Percentiles rank a stretch among this genome's conserved stretches.
These are phyloP conservation scores for Colletotrichum kahawae DNA, from an alignment of 2,329 filamentous ascomycete genomes.

Conservation along the genomic window DNA sequence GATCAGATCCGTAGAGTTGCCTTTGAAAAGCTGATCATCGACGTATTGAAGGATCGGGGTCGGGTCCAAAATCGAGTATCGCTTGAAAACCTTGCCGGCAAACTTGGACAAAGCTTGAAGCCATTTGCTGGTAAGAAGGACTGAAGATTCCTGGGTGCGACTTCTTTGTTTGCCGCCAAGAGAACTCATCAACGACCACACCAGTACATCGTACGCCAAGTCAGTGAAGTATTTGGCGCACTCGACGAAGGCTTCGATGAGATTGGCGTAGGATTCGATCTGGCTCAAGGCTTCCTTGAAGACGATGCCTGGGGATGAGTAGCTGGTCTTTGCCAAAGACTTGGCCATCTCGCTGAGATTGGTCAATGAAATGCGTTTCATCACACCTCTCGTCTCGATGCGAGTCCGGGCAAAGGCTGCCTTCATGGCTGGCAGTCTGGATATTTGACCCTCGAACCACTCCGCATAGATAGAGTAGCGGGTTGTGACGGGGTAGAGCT, in stretches of 20 bases:
- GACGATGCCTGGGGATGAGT: conserved; percentile 87
- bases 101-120: conserved; percentile 89
- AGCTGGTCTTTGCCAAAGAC: conserved; percentile 88
- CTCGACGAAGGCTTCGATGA: conserved; percentile 94
- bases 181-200: conserved; percentile 87
- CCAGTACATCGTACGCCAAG: conserved; percentile 89
- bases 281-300: conserved; percentile 89
- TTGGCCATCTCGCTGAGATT: conserved; percentile 88
- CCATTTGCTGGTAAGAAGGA: conserved; percentile 86
- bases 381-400: conserved; percentile 80
- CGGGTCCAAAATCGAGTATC: conserved; percentile 83
- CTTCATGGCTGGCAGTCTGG: conserved; percentile 77
- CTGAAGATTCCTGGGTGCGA: conserved; percentile 65
- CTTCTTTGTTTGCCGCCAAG: conserved; percentile 66
- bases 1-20: conserved; percentile 89
- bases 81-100: conserved; percentile 86
- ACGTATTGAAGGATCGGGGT: conserved; percentile 90
- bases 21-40: conserved; percentile 78
- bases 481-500: conserved; percentile 74
- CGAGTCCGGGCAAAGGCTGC: conserved; percentile 78
- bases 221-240: conserved; percentile 94
- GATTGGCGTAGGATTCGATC: conserved; percentile 91
- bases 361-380: conserved; percentile 88
- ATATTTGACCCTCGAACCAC: conserved; percentile 84
- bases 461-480: conserved; percentile 92